phyloP scores from a whole-genome alignment of 305 asterid genomes.

The Solanum hybrid region DNA sequence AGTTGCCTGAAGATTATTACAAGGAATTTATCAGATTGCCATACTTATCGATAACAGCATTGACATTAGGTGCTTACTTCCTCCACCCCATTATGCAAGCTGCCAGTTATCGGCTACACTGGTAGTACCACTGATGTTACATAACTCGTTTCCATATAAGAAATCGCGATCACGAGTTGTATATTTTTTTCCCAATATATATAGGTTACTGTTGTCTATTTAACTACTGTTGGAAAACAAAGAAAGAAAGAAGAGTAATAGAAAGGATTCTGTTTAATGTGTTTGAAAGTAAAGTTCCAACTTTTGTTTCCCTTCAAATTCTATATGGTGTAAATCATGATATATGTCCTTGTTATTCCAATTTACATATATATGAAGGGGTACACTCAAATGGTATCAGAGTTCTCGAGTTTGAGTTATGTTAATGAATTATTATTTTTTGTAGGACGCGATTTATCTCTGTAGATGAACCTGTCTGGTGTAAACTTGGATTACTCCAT shows the following conservation, averaged over 20 bases:
- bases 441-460: background rate
- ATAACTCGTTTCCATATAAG: background rate
- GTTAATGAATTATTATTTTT: too few relatives aligned
- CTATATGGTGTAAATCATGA: background rate
- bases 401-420: background rate
- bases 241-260: background rate
- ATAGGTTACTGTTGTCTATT: background rate
- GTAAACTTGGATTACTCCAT: background rate
- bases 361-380: too few relatives aligned
- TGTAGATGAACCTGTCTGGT: background rate
- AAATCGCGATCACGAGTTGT: background rate
- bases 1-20: constrained; percentile 66
- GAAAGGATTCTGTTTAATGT: background rate
- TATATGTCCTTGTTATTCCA: background rate
- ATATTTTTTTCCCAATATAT: background rate
- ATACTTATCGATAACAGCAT: constrained; percentile 50
- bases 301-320: background rate
- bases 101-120: constrained; percentile 77
- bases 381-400: background rate
- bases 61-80: constrained; percentile 75
- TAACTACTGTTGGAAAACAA: background rate
- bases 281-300: background rate
- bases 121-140: constrained; percentile 30
- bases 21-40: constrained; percentile 85
- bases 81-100: constrained; percentile 94